A percentile compares a stretch with the other conserved stretches of the same genome.
These are phyloP conservation scores for Pichia sp. DNA, from an alignment of 1,139 yeast genomes.

Conservation along the genomic window DNA sequence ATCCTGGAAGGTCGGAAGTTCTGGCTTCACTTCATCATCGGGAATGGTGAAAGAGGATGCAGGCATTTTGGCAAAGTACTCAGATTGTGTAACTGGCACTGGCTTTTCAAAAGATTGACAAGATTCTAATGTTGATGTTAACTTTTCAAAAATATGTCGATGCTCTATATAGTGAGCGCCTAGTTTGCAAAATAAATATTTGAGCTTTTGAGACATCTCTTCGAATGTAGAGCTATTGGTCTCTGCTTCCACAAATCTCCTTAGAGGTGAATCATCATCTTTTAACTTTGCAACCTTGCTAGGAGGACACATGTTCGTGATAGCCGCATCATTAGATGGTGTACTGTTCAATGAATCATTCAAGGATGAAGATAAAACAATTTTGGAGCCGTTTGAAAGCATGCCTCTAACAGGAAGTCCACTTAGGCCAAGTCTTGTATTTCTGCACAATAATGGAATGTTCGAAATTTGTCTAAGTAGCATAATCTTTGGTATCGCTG, in stretches of 20 bases:
- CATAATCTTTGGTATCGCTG: too few relatives aligned
- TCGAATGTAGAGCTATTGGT: background rate
- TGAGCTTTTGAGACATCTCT: slow-evolving; percentile 1
- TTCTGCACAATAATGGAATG: too few relatives aligned
- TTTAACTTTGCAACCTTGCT: background rate
- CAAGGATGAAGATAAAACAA: too few relatives aligned
- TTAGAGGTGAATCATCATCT: background rate
- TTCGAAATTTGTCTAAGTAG: too few relatives aligned
- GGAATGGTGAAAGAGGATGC: too few relatives aligned
- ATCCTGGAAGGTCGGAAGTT: too few relatives aligned
- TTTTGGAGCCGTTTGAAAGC: too few relatives aligned
- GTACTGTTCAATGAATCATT: background rate
- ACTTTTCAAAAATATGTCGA: background rate
- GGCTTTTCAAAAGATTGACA: background rate
- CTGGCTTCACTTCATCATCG: too few relatives aligned
- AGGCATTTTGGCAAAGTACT: background rate
- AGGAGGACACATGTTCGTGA: background rate
- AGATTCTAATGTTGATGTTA: background rate
- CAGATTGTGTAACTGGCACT: background rate
- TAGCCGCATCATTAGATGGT: background rate
- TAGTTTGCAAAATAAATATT: slow-evolving; percentile 1
- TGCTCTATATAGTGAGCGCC: slow-evolving; percentile 2
- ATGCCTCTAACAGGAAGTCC: too few relatives aligned
- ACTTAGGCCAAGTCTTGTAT: too few relatives aligned
- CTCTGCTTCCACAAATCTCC: background rate